These are phyloP conservation scores for Chlamydomonas reinhardtii DNA, from an alignment of 163 green algal species.

Conservation along the genomic window DNA sequence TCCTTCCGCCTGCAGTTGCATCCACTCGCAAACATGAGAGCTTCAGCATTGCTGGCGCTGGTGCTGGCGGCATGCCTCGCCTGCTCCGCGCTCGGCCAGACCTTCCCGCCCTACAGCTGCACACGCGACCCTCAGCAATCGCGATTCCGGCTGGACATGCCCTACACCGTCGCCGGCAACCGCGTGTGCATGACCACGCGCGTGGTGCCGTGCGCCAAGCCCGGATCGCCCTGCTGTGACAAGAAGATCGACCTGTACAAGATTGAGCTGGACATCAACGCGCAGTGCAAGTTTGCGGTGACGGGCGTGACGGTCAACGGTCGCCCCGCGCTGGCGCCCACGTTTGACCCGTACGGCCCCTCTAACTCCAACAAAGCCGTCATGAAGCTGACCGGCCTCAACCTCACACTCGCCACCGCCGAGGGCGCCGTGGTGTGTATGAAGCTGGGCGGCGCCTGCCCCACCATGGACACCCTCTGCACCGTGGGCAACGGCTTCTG, in stretches of 20 bases:
- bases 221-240: conserved; percentile 11
- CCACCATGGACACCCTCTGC: conserved; percentile 19
- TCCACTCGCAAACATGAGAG: not conserved
- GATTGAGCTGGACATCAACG: conserved; percentile 50
- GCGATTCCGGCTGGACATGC: conserved; percentile 16
- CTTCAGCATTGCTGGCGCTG: not conserved
- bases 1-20: too few relatives aligned
- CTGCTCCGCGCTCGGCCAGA: not conserved
- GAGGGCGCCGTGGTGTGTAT: conserved; percentile 28
- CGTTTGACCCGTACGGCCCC: not conserved
- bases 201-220: conserved; percentile 21
- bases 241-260: conserved; percentile 44
- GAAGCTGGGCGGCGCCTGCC: not conserved
- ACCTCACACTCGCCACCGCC: conserved; percentile 15
- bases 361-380: conserved; percentile 1
- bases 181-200: conserved; percentile 28
- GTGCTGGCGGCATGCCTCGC: not conserved
- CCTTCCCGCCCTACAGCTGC: conserved; percentile 38
- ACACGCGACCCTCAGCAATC: conserved; percentile 10
- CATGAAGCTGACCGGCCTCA: conserved; percentile 16
- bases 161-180: not conserved
- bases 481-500: not conserved
- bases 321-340: not conserved
- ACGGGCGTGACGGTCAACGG: conserved; percentile 1
- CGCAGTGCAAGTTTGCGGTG: conserved; percentile 15